Evolutionary conservation across 345 rosid genomes (phyloP).

Genomic region (Populus euphratica): DNA sequence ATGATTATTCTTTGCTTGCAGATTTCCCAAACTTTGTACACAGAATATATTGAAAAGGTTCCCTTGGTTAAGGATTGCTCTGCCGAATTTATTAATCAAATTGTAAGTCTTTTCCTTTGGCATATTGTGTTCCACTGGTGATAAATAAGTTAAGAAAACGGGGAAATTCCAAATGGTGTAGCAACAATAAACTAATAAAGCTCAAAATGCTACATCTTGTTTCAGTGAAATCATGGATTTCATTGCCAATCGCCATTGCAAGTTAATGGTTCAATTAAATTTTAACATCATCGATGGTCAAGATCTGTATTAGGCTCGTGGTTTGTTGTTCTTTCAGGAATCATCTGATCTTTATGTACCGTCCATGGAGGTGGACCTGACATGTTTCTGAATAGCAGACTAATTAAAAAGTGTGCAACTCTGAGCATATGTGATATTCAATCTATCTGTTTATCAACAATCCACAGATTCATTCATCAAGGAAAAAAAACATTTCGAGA

Average conservation of each 20-base stretch:
- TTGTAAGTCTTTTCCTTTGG: conserved; percentile 44
- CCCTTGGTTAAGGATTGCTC: conserved; percentile 75
- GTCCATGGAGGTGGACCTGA: neutral
- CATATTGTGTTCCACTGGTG: neutral
- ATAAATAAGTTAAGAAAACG: neutral
- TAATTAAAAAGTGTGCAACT: too few species aligned
- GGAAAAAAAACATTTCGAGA: too few species aligned
- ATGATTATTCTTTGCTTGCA: conserved; percentile 33
- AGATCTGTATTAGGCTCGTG: neutral
- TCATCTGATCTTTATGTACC: neutral
- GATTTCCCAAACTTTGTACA: conserved; percentile 67
- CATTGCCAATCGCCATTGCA: neutral
- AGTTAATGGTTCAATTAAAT: neutral
- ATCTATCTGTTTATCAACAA: too few species aligned
- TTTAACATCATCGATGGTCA: neutral
- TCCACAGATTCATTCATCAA: too few species aligned
- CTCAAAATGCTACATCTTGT: neutral
- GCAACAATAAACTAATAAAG: neutral
- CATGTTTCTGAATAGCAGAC: neutral
- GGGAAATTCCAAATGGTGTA: neutral
- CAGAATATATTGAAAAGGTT: conserved; percentile 55
- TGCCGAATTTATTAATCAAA: conserved; percentile 75
- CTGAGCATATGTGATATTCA: too few species aligned
- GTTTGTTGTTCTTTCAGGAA: neutral
- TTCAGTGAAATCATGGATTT: neutral